phyloP scores from a whole-genome alignment of 306 rosid species.

The Quercus dentata region DNA sequence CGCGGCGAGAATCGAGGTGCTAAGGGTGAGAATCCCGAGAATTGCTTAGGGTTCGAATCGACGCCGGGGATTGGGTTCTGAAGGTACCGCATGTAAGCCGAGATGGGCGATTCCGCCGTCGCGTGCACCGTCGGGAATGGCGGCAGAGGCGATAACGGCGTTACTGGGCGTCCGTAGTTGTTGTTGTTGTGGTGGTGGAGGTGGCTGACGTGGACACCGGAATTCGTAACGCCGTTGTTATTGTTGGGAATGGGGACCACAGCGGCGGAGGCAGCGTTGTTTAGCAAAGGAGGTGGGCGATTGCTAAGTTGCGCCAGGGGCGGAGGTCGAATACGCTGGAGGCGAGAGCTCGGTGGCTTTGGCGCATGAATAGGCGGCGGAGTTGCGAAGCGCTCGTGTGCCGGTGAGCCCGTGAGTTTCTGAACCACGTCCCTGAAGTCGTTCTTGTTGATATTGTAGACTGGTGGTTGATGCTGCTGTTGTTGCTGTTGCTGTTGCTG shows the following conservation, averaged over 20 bases:
- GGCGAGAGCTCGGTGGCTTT: conserved; percentile 78
- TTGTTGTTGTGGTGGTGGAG: too few species aligned
- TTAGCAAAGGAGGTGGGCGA: conserved; percentile 57
- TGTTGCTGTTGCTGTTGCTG: conserved; percentile 29
- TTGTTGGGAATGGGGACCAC: background rate
- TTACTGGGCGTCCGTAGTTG: conserved; percentile 35
- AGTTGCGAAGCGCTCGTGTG: conserved; percentile 70
- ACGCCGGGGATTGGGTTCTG: conserved; percentile 39
- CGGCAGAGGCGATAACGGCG: conserved; percentile 86
- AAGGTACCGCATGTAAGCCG: conserved; percentile 79
- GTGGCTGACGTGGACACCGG: too few species aligned
- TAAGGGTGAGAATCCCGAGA: conserved; percentile 73
- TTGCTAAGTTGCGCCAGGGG: conserved; percentile 67
- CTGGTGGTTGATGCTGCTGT: conserved; percentile 89
- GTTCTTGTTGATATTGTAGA: conserved; percentile 92
- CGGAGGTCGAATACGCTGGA: conserved; percentile 94
- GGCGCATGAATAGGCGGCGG: conserved; percentile 85
- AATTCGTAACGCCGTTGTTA: conserved; percentile 5
- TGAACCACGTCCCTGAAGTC: conserved; percentile 96
- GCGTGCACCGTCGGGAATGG: conserved; percentile 87
- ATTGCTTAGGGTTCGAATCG: conserved; percentile 52
- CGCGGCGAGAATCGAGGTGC: conserved; percentile 65
- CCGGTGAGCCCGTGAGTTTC: conserved; percentile 96
- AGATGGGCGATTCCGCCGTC: conserved; percentile 89
- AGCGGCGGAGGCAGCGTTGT: conserved; percentile 24